These are phyloP conservation scores for Blastobotrys terrestris DNA, from an alignment of 805 yeast genomes.

Conservation along the genomic window DNA sequence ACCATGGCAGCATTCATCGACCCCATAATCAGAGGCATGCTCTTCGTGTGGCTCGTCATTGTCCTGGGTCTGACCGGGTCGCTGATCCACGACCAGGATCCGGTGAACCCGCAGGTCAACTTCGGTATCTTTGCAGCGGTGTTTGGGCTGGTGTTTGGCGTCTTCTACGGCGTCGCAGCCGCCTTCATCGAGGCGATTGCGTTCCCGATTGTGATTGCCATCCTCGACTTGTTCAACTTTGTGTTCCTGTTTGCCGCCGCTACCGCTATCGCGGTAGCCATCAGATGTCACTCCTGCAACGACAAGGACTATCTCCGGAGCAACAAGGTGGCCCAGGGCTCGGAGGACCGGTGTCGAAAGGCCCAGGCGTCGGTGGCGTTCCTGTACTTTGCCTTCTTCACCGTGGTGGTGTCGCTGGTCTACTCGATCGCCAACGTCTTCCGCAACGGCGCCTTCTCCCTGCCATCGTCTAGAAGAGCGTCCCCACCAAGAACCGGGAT, in stretches of 20 bases:
- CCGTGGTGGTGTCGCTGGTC: slow-evolving; percentile 59
- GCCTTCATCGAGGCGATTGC: slow-evolving; percentile 73
- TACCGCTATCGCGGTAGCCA: slow-evolving; percentile 87
- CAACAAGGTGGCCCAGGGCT: slow-evolving; percentile 72
- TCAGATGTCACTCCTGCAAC: slow-evolving; percentile 79
- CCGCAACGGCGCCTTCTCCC: slow-evolving; percentile 54
- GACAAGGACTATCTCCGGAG: slow-evolving; percentile 55
- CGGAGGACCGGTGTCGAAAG: slow-evolving; percentile 83
- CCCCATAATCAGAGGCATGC: slow-evolving; percentile 62
- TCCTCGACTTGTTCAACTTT: slow-evolving; percentile 78
- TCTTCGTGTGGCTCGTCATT: slow-evolving; percentile 71
- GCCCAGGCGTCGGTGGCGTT: slow-evolving; percentile 84
- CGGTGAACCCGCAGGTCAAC: slow-evolving; percentile 68
- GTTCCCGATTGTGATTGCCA: slow-evolving; percentile 74
- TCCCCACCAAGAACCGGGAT: slow-evolving; percentile 68
- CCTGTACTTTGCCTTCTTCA: slow-evolving; percentile 74
- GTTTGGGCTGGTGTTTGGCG: slow-evolving; percentile 74
- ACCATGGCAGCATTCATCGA: slow-evolving; percentile 44
- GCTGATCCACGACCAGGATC: slow-evolving; percentile 53
- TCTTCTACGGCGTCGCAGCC: slow-evolving; percentile 73
- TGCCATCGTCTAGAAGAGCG: slow-evolving; percentile 40
- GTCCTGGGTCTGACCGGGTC: slow-evolving; percentile 85
- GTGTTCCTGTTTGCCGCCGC: slow-evolving; percentile 94
- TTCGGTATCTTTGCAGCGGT: slow-evolving; percentile 82
- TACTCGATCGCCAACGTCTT: slow-evolving; percentile 46